A percentile compares a stretch with the other conserved stretches of the same genome.
These are phyloP conservation scores for Populus euphratica DNA, from an alignment of 345 rosid species.

Conservation along the genomic window DNA sequence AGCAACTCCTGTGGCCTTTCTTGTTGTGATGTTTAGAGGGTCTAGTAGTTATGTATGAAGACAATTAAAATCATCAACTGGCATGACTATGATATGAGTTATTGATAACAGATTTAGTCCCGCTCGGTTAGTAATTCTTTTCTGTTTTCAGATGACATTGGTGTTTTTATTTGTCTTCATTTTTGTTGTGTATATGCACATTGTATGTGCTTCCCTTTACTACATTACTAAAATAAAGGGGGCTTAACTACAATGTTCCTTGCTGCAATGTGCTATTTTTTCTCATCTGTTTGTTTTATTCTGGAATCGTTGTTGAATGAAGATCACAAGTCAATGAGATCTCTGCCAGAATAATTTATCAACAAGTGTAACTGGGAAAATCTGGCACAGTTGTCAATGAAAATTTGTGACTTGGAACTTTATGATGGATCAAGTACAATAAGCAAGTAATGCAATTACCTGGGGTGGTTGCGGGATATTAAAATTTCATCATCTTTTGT, in stretches of 20 bases:
- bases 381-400: neutral
- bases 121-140: neutral
- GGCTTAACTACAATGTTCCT: neutral
- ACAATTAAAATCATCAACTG: neutral
- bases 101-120: neutral
- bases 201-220: neutral
- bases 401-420: neutral
- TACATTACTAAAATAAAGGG: neutral
- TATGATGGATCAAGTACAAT: neutral
- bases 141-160: neutral
- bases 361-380: neutral
- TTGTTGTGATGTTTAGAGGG: neutral
- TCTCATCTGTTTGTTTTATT: neutral
- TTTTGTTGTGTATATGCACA: neutral
- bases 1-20: neutral
- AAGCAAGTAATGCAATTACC: neutral
- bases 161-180: neutral
- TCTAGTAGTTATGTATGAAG: neutral
- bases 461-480: neutral
- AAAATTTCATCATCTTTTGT: neutral
- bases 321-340: neutral
- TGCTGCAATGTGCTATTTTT: neutral
- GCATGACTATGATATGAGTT: neutral
- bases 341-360: neutral
- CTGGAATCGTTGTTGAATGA: neutral